Conservation (phyloP, 2,329 filamentous ascomycete genomes). For the Sporothrix dimorphospora region DNA sequence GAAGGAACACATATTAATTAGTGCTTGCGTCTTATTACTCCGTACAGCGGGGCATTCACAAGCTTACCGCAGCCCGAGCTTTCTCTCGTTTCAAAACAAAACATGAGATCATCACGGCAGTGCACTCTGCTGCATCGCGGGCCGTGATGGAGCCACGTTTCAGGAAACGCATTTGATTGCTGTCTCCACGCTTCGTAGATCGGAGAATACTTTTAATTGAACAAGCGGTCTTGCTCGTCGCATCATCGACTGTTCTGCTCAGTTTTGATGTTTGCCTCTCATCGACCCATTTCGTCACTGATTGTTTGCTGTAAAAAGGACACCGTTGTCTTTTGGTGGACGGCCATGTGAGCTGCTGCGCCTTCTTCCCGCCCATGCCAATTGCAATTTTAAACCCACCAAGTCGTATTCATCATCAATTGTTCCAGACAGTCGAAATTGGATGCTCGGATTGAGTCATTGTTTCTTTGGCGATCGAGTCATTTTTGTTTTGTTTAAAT, state of each 20-base stretch:
- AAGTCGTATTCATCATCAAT: constrained; percentile 9
- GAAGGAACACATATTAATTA: constrained; percentile 14
- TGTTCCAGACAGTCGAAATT: background rate
- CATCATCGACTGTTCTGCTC: background rate
- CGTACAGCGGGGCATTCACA: constrained; percentile 14
- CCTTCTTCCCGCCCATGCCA: constrained; percentile 18
- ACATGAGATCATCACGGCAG: constrained; percentile 15
- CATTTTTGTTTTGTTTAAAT: background rate
- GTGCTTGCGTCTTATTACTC: constrained; percentile 7
- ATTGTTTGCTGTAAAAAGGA: background rate
- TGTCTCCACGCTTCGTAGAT: background rate
- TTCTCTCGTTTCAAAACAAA: constrained; percentile 8
- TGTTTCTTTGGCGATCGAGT: background rate
- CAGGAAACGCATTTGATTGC: background rate
- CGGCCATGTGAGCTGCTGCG: constrained; percentile 11
- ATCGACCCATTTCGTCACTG: background rate
- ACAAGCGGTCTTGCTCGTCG: background rate
- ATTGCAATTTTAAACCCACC: background rate
- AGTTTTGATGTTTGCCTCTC: background rate
- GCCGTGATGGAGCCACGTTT: constrained; percentile 19
- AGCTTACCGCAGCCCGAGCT: background rate
- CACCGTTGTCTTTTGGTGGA: background rate
- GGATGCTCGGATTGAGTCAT: constrained; percentile 4
- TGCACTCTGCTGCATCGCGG: constrained; percentile 8
- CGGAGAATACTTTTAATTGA: background rate